Evolutionary conservation across 164 flowering plant species (phyloP).

Genomic region (Berberis thunbergii): DNA sequence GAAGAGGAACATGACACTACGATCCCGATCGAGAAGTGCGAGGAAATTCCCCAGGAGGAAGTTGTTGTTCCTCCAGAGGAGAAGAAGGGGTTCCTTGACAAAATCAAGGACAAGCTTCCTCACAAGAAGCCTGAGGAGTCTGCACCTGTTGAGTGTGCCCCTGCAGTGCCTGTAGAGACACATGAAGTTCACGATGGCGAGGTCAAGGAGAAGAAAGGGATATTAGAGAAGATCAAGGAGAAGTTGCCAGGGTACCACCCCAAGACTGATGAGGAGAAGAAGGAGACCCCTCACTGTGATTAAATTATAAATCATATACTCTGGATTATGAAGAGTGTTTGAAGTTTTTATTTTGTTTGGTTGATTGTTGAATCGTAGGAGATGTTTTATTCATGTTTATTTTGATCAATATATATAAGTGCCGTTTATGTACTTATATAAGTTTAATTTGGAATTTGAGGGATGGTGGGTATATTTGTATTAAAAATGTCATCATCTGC

Average conservation of each 20-base stretch:
- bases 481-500: too few species aligned
- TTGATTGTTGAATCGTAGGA: neutral
- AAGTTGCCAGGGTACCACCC: slow-evolving; percentile 40
- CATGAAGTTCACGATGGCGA: neutral
- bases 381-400: too few species aligned
- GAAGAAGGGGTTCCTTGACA: slow-evolving; percentile 38
- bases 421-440: too few species aligned
- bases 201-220: neutral
- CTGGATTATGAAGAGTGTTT: neutral
- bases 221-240: slow-evolving; percentile 7
- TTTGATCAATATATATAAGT: too few species aligned
- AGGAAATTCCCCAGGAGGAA: slow-evolving; percentile 1
- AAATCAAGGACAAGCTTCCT: slow-evolving; percentile 46
- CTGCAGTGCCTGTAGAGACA: neutral
- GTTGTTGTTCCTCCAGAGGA: slow-evolving; percentile 7
- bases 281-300: slow-evolving; percentile 6
- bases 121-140: slow-evolving; percentile 23
- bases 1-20: slow-evolving; percentile 8
- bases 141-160: neutral
- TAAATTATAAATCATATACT: neutral
- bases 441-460: too few species aligned
- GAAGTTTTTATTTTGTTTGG: neutral
- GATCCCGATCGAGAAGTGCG: slow-evolving; percentile 9
- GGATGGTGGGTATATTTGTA: too few species aligned
- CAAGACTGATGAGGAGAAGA: slow-evolving; percentile 19